Evolutionary conservation across 2,329 filamentous ascomycete genomes (phyloP).

Genomic region (Exophiala aquamarina): DNA sequence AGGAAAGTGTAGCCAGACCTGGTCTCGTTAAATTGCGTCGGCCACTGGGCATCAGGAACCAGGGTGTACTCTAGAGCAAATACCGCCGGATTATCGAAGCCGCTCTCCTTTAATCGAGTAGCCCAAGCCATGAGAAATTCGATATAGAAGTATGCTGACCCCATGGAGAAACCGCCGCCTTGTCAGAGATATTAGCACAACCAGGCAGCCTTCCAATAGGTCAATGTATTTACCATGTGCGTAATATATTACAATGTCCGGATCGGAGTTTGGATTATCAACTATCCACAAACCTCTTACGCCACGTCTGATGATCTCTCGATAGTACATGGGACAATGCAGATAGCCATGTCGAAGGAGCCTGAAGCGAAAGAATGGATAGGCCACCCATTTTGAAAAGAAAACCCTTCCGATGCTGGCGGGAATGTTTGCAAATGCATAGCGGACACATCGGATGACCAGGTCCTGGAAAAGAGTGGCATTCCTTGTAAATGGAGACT

Average conservation of each 20-base stretch:
- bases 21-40: constrained; percentile 70
- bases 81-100: constrained; percentile 73
- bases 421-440: constrained; percentile 72
- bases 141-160: constrained; percentile 78
- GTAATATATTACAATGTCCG: constrained; percentile 81
- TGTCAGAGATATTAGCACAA: constrained; percentile 13
- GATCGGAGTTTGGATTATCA: constrained; percentile 54
- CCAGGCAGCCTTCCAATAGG: constrained; percentile 10
- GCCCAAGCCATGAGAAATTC: constrained; percentile 78
- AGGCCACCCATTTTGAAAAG: constrained; percentile 70
- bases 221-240: constrained; percentile 61
- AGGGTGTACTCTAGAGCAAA: constrained; percentile 80
- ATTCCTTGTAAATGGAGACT: constrained; percentile 64
- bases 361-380: constrained; percentile 74
- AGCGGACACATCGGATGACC: constrained; percentile 74
- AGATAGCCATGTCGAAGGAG: constrained; percentile 71
- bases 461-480: constrained; percentile 75
- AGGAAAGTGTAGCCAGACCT: constrained; percentile 61
- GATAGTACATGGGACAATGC: constrained; percentile 63
- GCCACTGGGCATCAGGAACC: constrained; percentile 71
- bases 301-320: constrained; percentile 53
- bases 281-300: constrained; percentile 71
- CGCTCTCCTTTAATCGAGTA: constrained; percentile 60
- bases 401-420: constrained; percentile 70
- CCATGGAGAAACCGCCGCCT: constrained; percentile 83